phyloP scores from a whole-genome alignment of 1,139 yeast genomes.

The Suhomyces bokatorum region DNA sequence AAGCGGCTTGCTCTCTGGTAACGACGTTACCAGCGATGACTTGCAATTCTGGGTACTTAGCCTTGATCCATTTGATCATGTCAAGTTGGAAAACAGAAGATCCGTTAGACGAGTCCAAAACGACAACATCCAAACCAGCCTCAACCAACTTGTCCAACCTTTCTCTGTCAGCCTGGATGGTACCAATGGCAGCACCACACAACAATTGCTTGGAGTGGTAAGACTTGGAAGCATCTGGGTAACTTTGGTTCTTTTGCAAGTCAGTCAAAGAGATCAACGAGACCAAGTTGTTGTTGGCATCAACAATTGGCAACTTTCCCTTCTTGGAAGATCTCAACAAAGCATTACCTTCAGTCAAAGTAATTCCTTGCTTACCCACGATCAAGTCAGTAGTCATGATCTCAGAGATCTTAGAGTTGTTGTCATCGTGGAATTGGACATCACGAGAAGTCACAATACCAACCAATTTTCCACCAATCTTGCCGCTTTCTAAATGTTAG shows the following conservation, averaged over 20 bases:
- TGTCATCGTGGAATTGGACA: slow-evolving; percentile 88
- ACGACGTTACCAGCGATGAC: slow-evolving; percentile 98
- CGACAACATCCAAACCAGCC: slow-evolving; percentile 97
- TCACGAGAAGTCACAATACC: slow-evolving; percentile 98
- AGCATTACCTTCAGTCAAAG: slow-evolving; percentile 83
- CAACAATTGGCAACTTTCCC: slow-evolving; percentile 96
- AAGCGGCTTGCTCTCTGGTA: slow-evolving; percentile 98
- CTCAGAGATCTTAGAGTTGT: slow-evolving; percentile 59
- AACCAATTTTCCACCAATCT: slow-evolving; percentile 82
- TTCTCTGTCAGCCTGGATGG: slow-evolving; percentile 82
- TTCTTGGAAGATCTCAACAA: slow-evolving; percentile 90
- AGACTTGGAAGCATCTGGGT: slow-evolving; percentile 94
- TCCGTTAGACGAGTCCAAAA: slow-evolving; percentile 96
- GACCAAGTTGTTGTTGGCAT: slow-evolving; percentile 70
- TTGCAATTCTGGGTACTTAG: slow-evolving; percentile 73
- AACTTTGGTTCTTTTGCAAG: slow-evolving; percentile 91
- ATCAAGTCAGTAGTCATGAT: slow-evolving; percentile 90
- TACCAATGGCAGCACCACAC: slow-evolving; percentile 99
- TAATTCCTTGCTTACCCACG: slow-evolving; percentile 81
- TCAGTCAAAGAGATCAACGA: slow-evolving; percentile 94
- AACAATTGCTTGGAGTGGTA: slow-evolving; percentile 90
- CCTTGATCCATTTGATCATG: slow-evolving; percentile 90
- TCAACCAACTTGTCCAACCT: slow-evolving; percentile 84
- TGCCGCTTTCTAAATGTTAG: slow-evolving; percentile 69
- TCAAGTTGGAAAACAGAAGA: slow-evolving; percentile 92